Conservation (phyloP, 257 asterid species). For the Rubia yunnanensis region DNA sequence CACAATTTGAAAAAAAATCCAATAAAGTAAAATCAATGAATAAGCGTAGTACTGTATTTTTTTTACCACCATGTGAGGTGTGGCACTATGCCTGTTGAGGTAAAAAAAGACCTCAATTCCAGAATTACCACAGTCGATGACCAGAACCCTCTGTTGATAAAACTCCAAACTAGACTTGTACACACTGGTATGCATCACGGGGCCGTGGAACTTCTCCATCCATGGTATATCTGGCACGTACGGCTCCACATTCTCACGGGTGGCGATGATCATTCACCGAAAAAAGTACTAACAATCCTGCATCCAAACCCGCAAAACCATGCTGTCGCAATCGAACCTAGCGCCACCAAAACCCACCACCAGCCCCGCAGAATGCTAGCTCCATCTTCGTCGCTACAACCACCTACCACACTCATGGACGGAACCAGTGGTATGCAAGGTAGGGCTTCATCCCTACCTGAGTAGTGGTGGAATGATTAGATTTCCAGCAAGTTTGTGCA, state of each 20-base stretch:
- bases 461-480: too few relatives aligned
- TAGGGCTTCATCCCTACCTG: too few relatives aligned
- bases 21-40: not conserved
- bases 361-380: too few relatives aligned
- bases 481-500: too few relatives aligned
- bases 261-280: constrained; percentile 62
- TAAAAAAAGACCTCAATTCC: constrained; percentile 95
- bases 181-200: constrained; percentile 47
- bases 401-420: too few relatives aligned
- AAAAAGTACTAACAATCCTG: constrained; percentile 27
- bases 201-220: constrained; percentile 41
- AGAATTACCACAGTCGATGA: constrained; percentile 85
- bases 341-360: too few relatives aligned
- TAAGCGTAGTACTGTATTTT: constrained; percentile 29
- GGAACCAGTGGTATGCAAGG: too few relatives aligned
- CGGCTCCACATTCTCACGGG: constrained; percentile 88
- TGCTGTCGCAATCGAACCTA: constrained; percentile 23
- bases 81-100: constrained; percentile 54
- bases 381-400: too few relatives aligned
- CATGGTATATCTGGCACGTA: constrained; percentile 56
- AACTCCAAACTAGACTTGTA: constrained; percentile 59
- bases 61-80: constrained; percentile 70
- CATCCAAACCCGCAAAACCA: constrained; percentile 49
- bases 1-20: not conserved
- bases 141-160: constrained; percentile 39